These are phyloP conservation scores for Tylopilus sp. DNA, from an alignment of 768 basidiomycete species.

Conservation along the genomic window DNA sequence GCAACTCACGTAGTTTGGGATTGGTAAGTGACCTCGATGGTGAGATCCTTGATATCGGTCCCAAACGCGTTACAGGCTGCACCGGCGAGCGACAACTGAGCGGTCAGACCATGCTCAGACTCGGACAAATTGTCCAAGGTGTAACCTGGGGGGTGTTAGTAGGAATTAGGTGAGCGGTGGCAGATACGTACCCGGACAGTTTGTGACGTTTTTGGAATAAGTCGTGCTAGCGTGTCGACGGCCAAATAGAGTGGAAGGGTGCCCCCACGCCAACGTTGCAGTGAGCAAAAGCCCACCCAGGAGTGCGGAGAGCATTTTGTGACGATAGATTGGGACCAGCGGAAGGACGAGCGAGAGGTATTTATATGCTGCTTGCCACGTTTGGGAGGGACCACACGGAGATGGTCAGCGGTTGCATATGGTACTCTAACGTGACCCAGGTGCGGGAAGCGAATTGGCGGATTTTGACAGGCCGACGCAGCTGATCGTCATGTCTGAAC, in stretches of 20 bases:
- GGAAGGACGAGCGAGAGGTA: not conserved
- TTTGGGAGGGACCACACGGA: not conserved
- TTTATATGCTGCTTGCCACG: not conserved
- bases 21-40: too few species aligned
- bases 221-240: conserved; percentile 4
- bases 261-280: conserved; percentile 2
- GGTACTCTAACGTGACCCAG: not conserved
- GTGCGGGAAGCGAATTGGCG: conserved; percentile 4
- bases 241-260: conserved; percentile 6
- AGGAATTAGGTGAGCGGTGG: too few species aligned
- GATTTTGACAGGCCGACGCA: too few species aligned
- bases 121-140: too few species aligned
- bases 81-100: too few species aligned
- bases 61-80: too few species aligned
- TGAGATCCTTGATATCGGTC: too few species aligned
- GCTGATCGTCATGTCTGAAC: too few species aligned
- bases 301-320: conserved; percentile 1
- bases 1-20: too few species aligned
- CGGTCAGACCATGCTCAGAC: too few species aligned
- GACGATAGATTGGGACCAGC: not conserved
- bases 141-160: too few species aligned
- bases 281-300: conserved; percentile 6
- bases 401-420: not conserved
- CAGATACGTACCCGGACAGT: too few species aligned
- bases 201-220: conserved; percentile 29